Base-by-base conservation (phyloP, 108 stramenopile species). In the Craspedostauros australis region DNA sequence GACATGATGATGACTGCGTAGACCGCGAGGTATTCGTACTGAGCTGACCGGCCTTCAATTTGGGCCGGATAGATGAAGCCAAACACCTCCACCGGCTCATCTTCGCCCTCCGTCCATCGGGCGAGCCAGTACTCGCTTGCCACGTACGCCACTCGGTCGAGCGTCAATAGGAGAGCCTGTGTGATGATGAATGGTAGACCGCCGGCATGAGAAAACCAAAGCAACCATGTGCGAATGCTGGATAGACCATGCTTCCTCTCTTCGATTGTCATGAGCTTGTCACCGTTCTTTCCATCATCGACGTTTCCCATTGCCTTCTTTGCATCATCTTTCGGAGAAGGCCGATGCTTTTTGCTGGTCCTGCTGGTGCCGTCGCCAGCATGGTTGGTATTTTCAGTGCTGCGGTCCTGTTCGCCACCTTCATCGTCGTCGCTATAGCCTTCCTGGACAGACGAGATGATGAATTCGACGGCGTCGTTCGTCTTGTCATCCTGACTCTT, bases 91-190 rank as follows among this genome's bases (percentile, higher is more conserved):
- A 79, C 49, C 12, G 87, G 66, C 26, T 54, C 36, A 14, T 64
- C 42, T 2, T 54, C 66, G 18, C 73, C 83, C 25, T 57, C 30
- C 4, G 89, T 85, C 94, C 94, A 95, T 5, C 37, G 28, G 8
- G 91, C 77, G 12, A 95, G 59, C 87, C 91, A 93, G 65, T 58
- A 85, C 60, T 95, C 94, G 4, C 76, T 82, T 2, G 64, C 77
- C 15, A 94, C 77, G 53, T 86, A 94, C 3, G 69, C 60, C 16
- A 68, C 42, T 20, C 90, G 83, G 62, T 95, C 94, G 34, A 95
- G 24, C 5, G 45, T 54, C 42, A 95, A 65, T 20, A 78, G 56
- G 6, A 74, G 14, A 1, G 84, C 21, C 12, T 79, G 62, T 5
- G 54, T 41, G 3, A 66, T 9, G 0, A 84, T 30, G 37, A 86